phyloP scores from a whole-genome alignment of 305 asterid genomes.

The Plantago lanceolata region DNA sequence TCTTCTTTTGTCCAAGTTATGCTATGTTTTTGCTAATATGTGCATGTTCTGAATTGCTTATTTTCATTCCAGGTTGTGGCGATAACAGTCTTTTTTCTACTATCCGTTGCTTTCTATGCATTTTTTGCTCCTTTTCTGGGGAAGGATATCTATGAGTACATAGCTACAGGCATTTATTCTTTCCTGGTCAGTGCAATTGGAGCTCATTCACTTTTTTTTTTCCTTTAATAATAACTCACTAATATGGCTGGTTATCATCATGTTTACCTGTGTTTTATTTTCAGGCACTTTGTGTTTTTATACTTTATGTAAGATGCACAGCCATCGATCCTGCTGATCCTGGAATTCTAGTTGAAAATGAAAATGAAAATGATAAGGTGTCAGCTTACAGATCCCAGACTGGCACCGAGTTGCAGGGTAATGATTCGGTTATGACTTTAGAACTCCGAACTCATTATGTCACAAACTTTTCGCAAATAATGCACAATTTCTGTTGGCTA shows the following conservation, averaged over 20 bases:
- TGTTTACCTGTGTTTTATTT: slow-evolving; percentile 24
- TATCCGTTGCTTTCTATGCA: slow-evolving; percentile 91
- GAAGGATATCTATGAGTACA: slow-evolving; percentile 72
- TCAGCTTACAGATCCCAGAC: slow-evolving; percentile 53
- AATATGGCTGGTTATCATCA: slow-evolving; percentile 25
- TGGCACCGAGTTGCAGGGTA: slow-evolving; percentile 69
- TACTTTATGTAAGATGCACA: slow-evolving; percentile 89
- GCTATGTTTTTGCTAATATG: neutral
- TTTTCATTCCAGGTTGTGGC: slow-evolving; percentile 75
- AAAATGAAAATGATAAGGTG: slow-evolving; percentile 58
- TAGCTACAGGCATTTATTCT: slow-evolving; percentile 80
- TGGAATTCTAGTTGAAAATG: slow-evolving; percentile 71
- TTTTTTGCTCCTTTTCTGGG: slow-evolving; percentile 96
- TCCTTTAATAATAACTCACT: slow-evolving; percentile 3
- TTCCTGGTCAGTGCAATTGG: slow-evolving; percentile 57
- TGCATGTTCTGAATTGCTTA: slow-evolving; percentile 8
- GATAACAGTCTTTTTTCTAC: slow-evolving; percentile 81
- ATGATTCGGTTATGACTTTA: slow-evolving; percentile 17
- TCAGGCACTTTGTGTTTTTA: slow-evolving; percentile 77
- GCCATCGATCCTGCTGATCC: slow-evolving; percentile 98
- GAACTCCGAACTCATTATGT: slow-evolving; percentile 8
- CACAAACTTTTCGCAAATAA: slow-evolving; percentile 6
- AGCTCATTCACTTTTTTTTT: slow-evolving; percentile 22
- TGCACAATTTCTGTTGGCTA: neutral
- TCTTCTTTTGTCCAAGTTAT: neutral